Percentiles rank a stretch among this genome's conserved stretches.
Conservation (phyloP, 2,329 filamentous ascomycete genomes). For the Fusarium lyarnte region DNA sequence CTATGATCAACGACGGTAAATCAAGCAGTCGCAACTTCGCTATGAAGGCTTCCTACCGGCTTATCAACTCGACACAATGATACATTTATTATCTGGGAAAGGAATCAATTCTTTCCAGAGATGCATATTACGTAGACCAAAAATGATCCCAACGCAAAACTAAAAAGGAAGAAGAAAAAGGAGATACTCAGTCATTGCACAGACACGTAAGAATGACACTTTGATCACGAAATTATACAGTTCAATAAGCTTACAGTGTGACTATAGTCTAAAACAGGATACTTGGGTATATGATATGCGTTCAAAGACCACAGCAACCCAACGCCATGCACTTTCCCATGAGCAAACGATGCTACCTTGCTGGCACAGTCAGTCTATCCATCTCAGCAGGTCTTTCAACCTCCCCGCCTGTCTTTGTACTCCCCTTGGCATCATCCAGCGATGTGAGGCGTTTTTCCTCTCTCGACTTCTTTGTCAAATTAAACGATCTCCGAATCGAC, state of each 20-base stretch:
- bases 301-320: slow-evolving; percentile 11
- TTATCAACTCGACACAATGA: not conserved
- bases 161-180: not conserved
- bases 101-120: not conserved
- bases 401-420: not conserved
- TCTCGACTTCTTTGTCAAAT: slow-evolving; percentile 20
- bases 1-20: slow-evolving; percentile 37
- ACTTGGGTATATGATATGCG: slow-evolving; percentile 18
- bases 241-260: slow-evolving; percentile 28
- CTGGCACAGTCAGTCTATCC: slow-evolving; percentile 18
- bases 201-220: slow-evolving; percentile 13
- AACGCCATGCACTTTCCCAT: slow-evolving; percentile 21
- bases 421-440: slow-evolving; percentile 1
- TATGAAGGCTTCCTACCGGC: not conserved
- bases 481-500: slow-evolving; percentile 34
- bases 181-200: not conserved
- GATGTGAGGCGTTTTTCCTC: slow-evolving; percentile 22
- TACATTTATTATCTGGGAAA: not conserved
- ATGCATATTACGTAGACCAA: slow-evolving; percentile 16
- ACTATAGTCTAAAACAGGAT: slow-evolving; percentile 17
- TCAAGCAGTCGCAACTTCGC: not conserved
- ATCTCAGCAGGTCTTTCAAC: not conserved
- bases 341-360: slow-evolving; percentile 14
- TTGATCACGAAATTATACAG: not conserved
- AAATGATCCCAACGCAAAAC: not conserved